Evolutionary conservation across 345 rosid genomes (phyloP), one percentile per base, ranked within the genome.

Genomic region (Euphorbia lathyris): DNA sequence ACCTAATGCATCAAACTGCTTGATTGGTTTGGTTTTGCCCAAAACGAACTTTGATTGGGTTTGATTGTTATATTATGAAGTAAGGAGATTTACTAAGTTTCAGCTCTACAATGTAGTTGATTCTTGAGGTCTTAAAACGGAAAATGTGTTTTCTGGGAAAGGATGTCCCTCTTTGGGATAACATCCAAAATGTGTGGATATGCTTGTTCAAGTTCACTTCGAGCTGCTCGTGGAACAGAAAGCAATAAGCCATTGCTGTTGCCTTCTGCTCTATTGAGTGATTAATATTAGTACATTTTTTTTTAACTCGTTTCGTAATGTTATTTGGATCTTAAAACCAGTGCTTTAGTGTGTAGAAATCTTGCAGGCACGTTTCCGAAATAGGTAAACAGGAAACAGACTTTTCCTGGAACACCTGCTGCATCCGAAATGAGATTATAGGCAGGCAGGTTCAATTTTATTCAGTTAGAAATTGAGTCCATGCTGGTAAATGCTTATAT

Each of bases 1-100:
- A 9, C 90, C 89, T 1, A 40, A 71, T 62, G 58, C 89, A 23
- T 77, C 91, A 0, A 81, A 83, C 69, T 80, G 90, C 75, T 90
- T 95, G 65, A 74, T 95, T 76, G 98, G 86, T 47, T 74, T 95
- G 87, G 84, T 92, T 78, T 68, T 95, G 79, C 99, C 98, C 9
- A 90, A 92, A 79, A 83, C 96, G 29, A 88, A 90, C 83, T 83
- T 77, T 11, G 92, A 87, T 42, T 83, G 90, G 86, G 84, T 72
- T 59, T 87, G 81, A 89, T 48, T 50, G 45, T 50, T 38, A 38
- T 5, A 58, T 47, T 42, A 5, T 9, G n/a, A 58, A n/a, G n/a
- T n/a, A n/a, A 43, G 32, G 60, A 17, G 9, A 40, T 27, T 23
- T 2, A 25, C 5, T 14, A 29, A 27, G 20, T 29, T 56, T 60